Conservation (phyloP, 2,329 filamentous ascomycete species). For the Penicillium sp. region DNA sequence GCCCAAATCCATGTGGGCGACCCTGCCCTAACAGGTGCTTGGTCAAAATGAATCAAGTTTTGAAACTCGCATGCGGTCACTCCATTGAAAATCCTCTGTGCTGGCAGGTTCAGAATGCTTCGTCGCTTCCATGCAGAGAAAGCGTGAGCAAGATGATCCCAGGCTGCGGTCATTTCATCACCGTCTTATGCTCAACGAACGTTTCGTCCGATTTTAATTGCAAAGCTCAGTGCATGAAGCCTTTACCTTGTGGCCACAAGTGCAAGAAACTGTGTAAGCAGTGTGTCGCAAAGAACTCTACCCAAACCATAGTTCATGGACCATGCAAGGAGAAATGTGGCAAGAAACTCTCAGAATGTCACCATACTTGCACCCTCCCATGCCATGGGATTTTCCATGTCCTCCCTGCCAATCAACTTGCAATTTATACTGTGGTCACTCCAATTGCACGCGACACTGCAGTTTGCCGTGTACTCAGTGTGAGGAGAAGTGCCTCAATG, state of each 20-base stretch:
- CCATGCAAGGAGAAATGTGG: constrained; percentile 48
- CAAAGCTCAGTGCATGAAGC: constrained; percentile 45
- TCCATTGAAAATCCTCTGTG: constrained; percentile 31
- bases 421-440: constrained; percentile 59
- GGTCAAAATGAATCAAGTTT: constrained; percentile 26
- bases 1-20: constrained; percentile 44
- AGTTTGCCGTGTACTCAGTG: constrained; percentile 64
- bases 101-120: constrained; percentile 46
- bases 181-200: constrained; percentile 53
- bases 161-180: constrained; percentile 57
- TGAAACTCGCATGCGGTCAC: constrained; percentile 36
- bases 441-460: constrained; percentile 57
- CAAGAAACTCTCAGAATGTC: constrained; percentile 56
- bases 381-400: constrained; percentile 54
- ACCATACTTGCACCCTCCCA: constrained; percentile 52
- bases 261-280: constrained; percentile 53
- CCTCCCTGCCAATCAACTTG: constrained; percentile 45
- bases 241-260: constrained; percentile 59
- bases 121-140: constrained; percentile 51
- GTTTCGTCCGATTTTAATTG: constrained; percentile 53
- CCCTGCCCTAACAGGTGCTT: constrained; percentile 40
- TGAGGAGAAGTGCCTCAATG: constrained; percentile 55
- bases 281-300: constrained; percentile 45
- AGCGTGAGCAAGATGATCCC: constrained; percentile 52
- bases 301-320: constrained; percentile 47